phyloP scores from a whole-genome alignment of 2,329 filamentous ascomycete species.

The Aspergillus pseudoviridinutans region DNA sequence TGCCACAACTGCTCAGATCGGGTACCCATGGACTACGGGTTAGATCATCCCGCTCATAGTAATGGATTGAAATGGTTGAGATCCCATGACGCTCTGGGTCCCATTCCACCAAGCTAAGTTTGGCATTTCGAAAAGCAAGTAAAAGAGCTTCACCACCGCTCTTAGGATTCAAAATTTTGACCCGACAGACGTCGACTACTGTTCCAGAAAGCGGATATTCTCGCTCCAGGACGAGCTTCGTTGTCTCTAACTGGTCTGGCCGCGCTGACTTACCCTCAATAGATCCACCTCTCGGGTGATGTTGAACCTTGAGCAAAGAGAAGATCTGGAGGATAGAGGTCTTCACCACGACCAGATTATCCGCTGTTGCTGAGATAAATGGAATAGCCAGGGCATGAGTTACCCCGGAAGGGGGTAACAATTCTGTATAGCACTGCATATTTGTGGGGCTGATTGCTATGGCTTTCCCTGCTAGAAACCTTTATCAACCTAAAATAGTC shows the following conservation, averaged over 20 bases:
- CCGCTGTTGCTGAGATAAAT: conserved; percentile 69
- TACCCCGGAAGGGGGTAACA: conserved; percentile 90
- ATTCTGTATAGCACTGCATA: conserved; percentile 98
- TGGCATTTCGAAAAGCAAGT: conserved; percentile 82
- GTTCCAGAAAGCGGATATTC: conserved; percentile 83
- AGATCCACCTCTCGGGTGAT: conserved; percentile 41
- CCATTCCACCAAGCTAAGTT: conserved; percentile 92
- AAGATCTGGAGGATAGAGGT: conserved; percentile 93
- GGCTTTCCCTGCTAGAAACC: neutral
- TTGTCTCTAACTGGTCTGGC: conserved; percentile 61
- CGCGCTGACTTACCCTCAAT: conserved; percentile 51
- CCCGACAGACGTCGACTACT: conserved; percentile 73
- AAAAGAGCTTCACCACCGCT: conserved; percentile 81
- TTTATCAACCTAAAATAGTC: conserved; percentile 2
- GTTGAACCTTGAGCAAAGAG: conserved; percentile 58
- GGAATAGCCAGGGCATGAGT: conserved; percentile 78
- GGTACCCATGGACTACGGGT: conserved; percentile 78
- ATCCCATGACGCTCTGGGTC: conserved; percentile 75
- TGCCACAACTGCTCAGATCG: conserved; percentile 70
- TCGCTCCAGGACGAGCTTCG: conserved; percentile 77
- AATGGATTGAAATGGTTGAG: conserved; percentile 90
- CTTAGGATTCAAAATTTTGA: conserved; percentile 68
- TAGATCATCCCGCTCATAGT: conserved; percentile 92
- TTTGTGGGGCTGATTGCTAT: neutral
- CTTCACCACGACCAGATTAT: conserved; percentile 86